These are phyloP conservation scores for Cyclostephanos invisitatus DNA, from an alignment of 108 stramenopile genomes.

Conservation along the genomic window DNA sequence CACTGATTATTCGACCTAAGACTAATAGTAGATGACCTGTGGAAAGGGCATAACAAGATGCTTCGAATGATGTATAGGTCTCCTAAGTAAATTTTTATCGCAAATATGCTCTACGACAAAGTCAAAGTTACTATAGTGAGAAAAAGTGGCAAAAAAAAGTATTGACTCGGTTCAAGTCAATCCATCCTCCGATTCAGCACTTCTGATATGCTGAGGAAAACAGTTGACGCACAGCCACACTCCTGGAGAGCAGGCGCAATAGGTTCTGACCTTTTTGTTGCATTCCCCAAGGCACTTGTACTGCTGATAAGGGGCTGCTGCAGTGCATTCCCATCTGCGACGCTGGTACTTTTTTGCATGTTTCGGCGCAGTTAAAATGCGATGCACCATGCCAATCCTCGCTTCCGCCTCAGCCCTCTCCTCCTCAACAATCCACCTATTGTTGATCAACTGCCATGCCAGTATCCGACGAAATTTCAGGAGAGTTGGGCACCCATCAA, in stretches of 20 bases:
- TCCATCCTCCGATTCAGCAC: no score
- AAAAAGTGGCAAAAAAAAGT: no score
- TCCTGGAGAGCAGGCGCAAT: constrained; percentile 2
- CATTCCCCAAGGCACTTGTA: not conserved
- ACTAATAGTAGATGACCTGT: no score
- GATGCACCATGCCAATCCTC: not conserved
- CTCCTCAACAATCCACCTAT: not conserved
- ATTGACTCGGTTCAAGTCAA: no score
- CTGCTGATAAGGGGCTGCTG: not conserved
- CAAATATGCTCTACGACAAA: no score
- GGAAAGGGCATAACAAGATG: no score
- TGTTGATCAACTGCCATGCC: constrained; percentile 1
- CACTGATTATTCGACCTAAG: no score
- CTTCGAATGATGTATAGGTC: no score
- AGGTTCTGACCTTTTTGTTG: not conserved
- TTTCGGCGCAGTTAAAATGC: not conserved
- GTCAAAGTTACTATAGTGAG: no score
- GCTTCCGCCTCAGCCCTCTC: not conserved
- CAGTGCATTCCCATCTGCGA: not conserved
- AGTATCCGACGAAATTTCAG: not conserved
- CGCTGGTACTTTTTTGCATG: not conserved
- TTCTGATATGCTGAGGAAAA: no score
- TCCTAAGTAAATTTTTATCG: no score
- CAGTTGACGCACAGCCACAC: not conserved
- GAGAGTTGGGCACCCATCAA: not conserved